Evolutionary conservation across 306 rosid genomes (phyloP).

Genomic region (Citrullus colocynthis): DNA sequence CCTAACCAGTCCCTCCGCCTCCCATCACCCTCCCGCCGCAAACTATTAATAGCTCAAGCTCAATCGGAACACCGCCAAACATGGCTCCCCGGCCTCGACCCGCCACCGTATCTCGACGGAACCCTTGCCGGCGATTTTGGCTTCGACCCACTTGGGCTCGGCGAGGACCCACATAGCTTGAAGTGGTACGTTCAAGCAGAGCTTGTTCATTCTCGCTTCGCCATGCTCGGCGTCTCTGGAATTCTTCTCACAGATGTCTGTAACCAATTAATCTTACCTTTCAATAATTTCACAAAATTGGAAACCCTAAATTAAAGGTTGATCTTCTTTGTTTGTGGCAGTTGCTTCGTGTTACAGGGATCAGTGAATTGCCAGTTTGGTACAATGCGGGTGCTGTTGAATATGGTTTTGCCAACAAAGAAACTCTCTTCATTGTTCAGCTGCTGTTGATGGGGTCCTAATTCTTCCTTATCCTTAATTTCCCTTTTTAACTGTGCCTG

Average conservation of each 20-base stretch:
- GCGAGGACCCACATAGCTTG: conserved; percentile 74
- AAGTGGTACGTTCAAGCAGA: conserved; percentile 97
- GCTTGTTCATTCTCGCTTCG: conserved; percentile 78
- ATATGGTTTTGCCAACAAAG: conserved; percentile 50
- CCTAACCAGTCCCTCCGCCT: conserved; percentile 1
- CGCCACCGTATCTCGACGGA: conserved; percentile 80
- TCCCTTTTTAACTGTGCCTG: background rate
- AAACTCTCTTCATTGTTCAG: conserved; percentile 66
- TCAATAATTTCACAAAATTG: background rate
- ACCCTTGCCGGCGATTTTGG: conserved; percentile 87
- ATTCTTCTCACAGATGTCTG: conserved; percentile 85
- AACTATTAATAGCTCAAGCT: conserved; percentile 13
- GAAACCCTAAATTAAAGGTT: no score
- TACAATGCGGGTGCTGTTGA: conserved; percentile 75
- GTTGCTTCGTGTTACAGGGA: conserved; percentile 69
- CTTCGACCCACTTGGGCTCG: conserved; percentile 95
- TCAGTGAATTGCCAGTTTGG: conserved; percentile 58
- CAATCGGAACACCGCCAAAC: conserved; percentile 64
- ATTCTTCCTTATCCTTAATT: background rate
- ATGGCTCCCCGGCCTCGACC: conserved; percentile 93
- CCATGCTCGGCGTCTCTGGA: conserved; percentile 86
- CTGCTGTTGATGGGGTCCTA: conserved; percentile 73
- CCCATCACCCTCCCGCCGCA: conserved; percentile 14
- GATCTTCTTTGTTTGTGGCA: conserved; percentile 19
- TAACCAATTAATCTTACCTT: background rate